These are phyloP conservation scores for Coemansia sp. DNA, from an alignment of 192 early-diverging fungal species.

Conservation along the genomic window DNA sequence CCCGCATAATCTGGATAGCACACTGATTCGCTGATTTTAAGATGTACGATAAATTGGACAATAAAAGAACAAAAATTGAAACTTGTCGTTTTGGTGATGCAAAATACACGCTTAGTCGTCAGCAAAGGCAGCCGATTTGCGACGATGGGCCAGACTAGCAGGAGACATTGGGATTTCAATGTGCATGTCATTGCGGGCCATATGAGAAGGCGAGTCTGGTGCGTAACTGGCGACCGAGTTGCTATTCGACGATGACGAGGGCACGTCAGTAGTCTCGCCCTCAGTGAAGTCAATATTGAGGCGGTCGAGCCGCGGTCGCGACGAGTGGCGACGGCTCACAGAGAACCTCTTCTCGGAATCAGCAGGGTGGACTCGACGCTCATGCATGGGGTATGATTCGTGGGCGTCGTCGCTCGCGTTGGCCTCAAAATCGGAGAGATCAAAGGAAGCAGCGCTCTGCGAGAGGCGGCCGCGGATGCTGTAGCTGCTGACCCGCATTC, in stretches of 20 bases:
- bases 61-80: slow-evolving; percentile 1
- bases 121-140: slow-evolving; percentile 20
- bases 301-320: slow-evolving; percentile 13
- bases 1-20: background rate
- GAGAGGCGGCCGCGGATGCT: slow-evolving; percentile 22
- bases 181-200: slow-evolving; percentile 25
- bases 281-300: slow-evolving; percentile 26
- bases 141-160: slow-evolving; percentile 23
- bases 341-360: slow-evolving; percentile 39
- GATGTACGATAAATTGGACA: background rate
- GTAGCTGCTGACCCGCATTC: slow-evolving; percentile 33
- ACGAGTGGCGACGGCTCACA: slow-evolving; percentile 24
- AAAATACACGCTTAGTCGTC: slow-evolving; percentile 3
- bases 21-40: background rate
- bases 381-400: slow-evolving; percentile 51
- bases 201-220: slow-evolving; percentile 28
- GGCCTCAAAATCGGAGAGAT: slow-evolving; percentile 49
- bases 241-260: slow-evolving; percentile 42
- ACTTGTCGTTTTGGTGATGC: background rate
- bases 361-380: slow-evolving; percentile 31
- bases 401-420: slow-evolving; percentile 20
- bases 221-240: slow-evolving; percentile 38
- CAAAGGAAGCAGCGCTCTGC: slow-evolving; percentile 27
- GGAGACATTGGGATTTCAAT: slow-evolving; percentile 50
- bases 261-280: slow-evolving; percentile 36